A percentile compares a stretch with the other conserved stretches of the same genome.
These are phyloP conservation scores for Albatrellus ellisii DNA, from an alignment of 768 basidiomycete genomes.

Conservation along the genomic window DNA sequence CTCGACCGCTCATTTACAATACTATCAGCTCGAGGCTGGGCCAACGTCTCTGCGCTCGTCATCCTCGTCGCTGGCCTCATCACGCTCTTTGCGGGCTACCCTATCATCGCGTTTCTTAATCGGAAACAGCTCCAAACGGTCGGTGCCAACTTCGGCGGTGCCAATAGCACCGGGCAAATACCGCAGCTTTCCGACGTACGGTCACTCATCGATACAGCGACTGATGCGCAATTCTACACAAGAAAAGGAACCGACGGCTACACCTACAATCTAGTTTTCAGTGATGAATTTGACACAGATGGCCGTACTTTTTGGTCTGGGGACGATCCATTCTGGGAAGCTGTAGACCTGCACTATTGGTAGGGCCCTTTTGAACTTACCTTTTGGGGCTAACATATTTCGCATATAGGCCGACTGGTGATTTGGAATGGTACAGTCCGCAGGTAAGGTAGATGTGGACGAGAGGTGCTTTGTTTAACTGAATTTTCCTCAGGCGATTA, in stretches of 20 bases:
- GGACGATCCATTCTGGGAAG: slow-evolving; percentile 83
- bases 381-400: background rate
- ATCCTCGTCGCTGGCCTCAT: slow-evolving; percentile 57
- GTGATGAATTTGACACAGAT: slow-evolving; percentile 70
- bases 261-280: slow-evolving; percentile 74
- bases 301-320: slow-evolving; percentile 68
- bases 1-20: slow-evolving; percentile 49
- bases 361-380: slow-evolving; percentile 9
- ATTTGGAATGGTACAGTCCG: slow-evolving; percentile 80
- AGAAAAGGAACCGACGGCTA: slow-evolving; percentile 66
- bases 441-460: slow-evolving; percentile 26
- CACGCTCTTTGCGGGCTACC: slow-evolving; percentile 79
- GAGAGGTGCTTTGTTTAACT: slow-evolving; percentile 2
- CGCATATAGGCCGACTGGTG: slow-evolving; percentile 41
- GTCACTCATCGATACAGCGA: slow-evolving; percentile 62
- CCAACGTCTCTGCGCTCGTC: slow-evolving; percentile 63
- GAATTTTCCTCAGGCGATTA: slow-evolving; percentile 34
- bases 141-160: slow-evolving; percentile 79
- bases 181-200: slow-evolving; percentile 60
- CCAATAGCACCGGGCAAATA: slow-evolving; percentile 82
- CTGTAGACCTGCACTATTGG: slow-evolving; percentile 80
- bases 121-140: slow-evolving; percentile 15
- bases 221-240: slow-evolving; percentile 42
- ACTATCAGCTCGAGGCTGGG: slow-evolving; percentile 76
- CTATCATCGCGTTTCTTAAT: slow-evolving; percentile 52